Conservation (phyloP, 805 yeast genomes). For the Yarrowia osloensis region DNA sequence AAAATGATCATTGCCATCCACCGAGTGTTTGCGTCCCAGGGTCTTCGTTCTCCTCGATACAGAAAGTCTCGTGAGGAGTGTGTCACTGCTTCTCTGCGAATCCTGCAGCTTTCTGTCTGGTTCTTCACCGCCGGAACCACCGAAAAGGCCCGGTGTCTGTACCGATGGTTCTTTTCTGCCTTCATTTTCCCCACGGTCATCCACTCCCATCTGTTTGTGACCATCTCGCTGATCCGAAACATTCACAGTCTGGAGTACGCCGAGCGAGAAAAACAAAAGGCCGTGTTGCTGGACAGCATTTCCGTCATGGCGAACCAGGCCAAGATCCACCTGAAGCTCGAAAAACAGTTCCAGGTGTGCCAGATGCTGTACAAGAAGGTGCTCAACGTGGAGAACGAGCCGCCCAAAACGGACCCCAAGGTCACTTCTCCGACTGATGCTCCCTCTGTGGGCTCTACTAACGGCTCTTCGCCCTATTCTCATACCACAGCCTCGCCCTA, state of each 20-base stretch:
- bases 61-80: slow-evolving; percentile 31
- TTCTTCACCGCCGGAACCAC: slow-evolving; percentile 18
- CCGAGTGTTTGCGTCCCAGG: slow-evolving; percentile 34
- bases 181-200: slow-evolving; percentile 24
- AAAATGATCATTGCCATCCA: slow-evolving; percentile 41
- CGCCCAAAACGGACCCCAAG: not conserved
- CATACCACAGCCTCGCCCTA: slow-evolving; percentile 7
- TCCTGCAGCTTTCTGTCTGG: slow-evolving; percentile 28
- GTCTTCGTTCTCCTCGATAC: slow-evolving; percentile 11
- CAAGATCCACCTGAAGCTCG: slow-evolving; percentile 21
- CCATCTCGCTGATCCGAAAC: slow-evolving; percentile 21
- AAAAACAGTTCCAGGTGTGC: slow-evolving; percentile 20
- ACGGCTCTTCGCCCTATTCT: slow-evolving; percentile 6
- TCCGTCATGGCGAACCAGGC: slow-evolving; percentile 20
- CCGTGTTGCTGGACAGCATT: not conserved
- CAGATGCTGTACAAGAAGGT: slow-evolving; percentile 27
- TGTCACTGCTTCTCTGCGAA: slow-evolving; percentile 20
- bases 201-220: slow-evolving; percentile 31
- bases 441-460: not conserved
- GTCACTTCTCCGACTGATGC: not conserved
- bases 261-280: slow-evolving; percentile 20
- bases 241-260: slow-evolving; percentile 11
- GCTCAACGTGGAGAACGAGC: slow-evolving; percentile 15
- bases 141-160: slow-evolving; percentile 7
- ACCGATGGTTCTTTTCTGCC: slow-evolving; percentile 30